Conservation (phyloP, 306 rosid species). For the Casuarina equisetifolia region DNA sequence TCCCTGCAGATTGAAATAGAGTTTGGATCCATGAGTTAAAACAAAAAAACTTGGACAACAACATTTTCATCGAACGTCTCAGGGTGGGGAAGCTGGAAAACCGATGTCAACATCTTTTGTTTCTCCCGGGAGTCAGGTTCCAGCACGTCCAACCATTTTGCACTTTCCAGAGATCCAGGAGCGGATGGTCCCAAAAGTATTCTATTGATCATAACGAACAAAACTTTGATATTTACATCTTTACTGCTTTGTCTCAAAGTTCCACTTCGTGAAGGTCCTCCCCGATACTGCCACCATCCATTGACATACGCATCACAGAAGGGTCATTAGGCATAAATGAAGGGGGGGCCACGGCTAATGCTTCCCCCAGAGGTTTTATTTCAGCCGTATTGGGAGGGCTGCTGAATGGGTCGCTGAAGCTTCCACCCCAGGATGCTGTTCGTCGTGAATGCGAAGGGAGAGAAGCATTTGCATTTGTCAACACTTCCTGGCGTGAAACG, state of each 20-base stretch:
- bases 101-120: conserved; percentile 10
- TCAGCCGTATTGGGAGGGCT: conserved; percentile 46
- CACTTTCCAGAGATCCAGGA: conserved; percentile 45
- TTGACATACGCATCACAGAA: conserved; percentile 34
- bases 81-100: conserved; percentile 24
- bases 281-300: conserved; percentile 51
- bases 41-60: conserved; percentile 26
- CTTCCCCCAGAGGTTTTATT: conserved; percentile 46
- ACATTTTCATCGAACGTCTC: conserved; percentile 30
- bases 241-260: conserved; percentile 54
- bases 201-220: conserved; percentile 51
- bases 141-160: conserved; percentile 34
- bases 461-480: conserved; percentile 21
- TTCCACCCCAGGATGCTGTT: conserved; percentile 84
- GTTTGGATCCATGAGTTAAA: conserved; percentile 29
- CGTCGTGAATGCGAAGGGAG: conserved; percentile 54
- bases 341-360: conserved; percentile 50
- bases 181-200: conserved; percentile 42
- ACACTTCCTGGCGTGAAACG: conserved; percentile 43
- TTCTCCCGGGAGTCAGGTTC: conserved; percentile 37
- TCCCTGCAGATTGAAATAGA: conserved; percentile 36
- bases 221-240: conserved; percentile 78
- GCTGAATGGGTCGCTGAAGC: conserved; percentile 48
- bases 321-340: conserved; percentile 44
- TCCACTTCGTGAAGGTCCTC: conserved; percentile 89